Evolutionary conservation across 2,329 filamentous ascomycete genomes (phyloP), one percentile per base, ranked within the genome.

Genomic region (Pseudophaeomoniella oleicola): DNA sequence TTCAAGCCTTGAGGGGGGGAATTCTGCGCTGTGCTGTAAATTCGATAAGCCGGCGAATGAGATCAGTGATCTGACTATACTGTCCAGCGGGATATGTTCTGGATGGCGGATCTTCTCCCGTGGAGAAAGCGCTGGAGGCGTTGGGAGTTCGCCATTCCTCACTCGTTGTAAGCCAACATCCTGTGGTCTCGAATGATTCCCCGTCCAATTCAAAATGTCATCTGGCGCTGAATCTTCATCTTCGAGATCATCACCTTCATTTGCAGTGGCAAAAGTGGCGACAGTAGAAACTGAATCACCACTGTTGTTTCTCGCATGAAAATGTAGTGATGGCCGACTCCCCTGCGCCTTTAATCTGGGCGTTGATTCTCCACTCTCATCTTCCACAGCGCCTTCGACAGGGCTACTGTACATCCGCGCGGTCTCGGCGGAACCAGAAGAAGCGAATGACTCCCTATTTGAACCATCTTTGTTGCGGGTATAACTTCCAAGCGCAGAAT

Each of bases 401-500:
- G 22, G 22, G 22, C 22, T 27, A n/a, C n/a, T 6, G n/a, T 27
- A 27, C 4, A 58, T 55, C 16, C 62, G 48, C 2, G 59, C 71
- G 1, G 72, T 75, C 37, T 65, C 68, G 2, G 60, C 60, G 1
- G 70, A 74, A 14, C 59, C 64, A 30, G 54, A 55, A 1, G 66
- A 67, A 30, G 46, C 57, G 62, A 12, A 19, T 13, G 13, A 43
- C 30, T 5, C 52, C 51, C 3, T 51, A 50, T 30, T 41, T 40
- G 19, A 42, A 5, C 12, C 6, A 13, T 31, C 30, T 4, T 9
- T 16, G 15, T 30, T 37, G 16, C 48, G 50, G 5, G 58, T 53
- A 39, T 58, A 64, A 38, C 60, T 85, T 4, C 85, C 86, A 71
- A 94, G 78, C 9, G 86, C 85, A 46, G 84, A 93, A 55, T 94